Base-by-base conservation (phyloP, 202 grass and related monocot species). In the Setaria italica region DNA sequence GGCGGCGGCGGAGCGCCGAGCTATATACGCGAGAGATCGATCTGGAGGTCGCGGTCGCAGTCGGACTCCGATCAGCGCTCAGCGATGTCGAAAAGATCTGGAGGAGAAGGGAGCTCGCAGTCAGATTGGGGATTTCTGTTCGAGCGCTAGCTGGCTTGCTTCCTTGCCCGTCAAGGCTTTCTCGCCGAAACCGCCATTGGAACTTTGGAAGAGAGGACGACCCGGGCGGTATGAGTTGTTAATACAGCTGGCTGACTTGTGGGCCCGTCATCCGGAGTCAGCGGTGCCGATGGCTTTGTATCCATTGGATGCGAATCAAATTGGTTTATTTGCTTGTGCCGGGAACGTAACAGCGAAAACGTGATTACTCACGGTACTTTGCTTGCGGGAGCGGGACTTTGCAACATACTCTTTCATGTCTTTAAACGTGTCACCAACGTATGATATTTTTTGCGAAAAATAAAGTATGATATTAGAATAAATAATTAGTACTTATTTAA, bases 121-220 rank as follows among this genome's bases (percentile, higher is more conserved):
- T 62, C 25, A 25, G 25, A 34, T 53, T 55, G 72, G 32, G 72
- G 49, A 37, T 75, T 35, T 20, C 39, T 46, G 41, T 12, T 21
- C 19, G 7, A 9, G 32, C 72, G 30, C 72, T 3, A 33, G 71
- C 49, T 74, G 14, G 15, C 20, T 55, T 20, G 72, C 21, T 55
- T 74, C 16, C 72, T 55, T 74, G 72, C 3, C 32, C 72, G 17
- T 17, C 49, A 74, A 53, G 72, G 32, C 62, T 74, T 34, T 11
- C 49, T 54, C 49, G 29, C 49, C 49, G 15, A 17, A 50, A 50
- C 71, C 69, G 69, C n/a, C 69, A 30, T 13, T 47, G 5, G 20
- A 9, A 21, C 69, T 47, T 19, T 46, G 10, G 42, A 20, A 21
- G n/a, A 30, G 21, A 9, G 25, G 46, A 30, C 0, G 34, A 16